Evolutionary conservation across 345 rosid genomes (phyloP), one percentile per base, ranked within the genome.

Genomic region (Erodium maritimum): DNA sequence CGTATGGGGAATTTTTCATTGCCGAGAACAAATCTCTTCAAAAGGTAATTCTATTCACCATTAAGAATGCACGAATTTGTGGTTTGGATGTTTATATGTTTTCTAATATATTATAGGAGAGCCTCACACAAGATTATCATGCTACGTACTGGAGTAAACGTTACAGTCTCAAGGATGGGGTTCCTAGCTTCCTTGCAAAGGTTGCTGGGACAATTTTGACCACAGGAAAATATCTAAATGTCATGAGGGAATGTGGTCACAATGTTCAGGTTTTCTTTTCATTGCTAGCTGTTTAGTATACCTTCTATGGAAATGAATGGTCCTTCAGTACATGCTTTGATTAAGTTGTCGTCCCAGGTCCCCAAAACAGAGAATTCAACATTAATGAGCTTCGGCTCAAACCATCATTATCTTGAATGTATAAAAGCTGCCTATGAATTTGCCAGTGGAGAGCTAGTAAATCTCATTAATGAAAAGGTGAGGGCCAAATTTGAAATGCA

Each of bases 201-300:
- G 83, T 85, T 71, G 86, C 95, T 29, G 87, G 87, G 73, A 89
- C 83, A 61, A 83, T 89, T 85, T 79, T 93, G 77, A 93, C 97
- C 24, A 87, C 97, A 6, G 95, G 99, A 61, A 93, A 93, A 71
- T 93, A 85, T 82, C 70, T 93, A 52, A 93, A 93, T 75, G 95
- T 93, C 71, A 88, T 88, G 97, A 80, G 99, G 78, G 99, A 93
- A 78, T 93, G 99, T 72, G 97, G 97, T 48, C 91, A 93, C 74
- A 82, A 75, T 71, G 95, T 87, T 75, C 97, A 89, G 91, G 99
- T 87, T 73, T 58, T 57, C 45, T 42, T 12, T 10, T 42, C 12
- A 42, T 10, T 7, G 16, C 48, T 42, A 11, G 8, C 48, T 42
- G 12, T 42, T 2, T 14, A 42, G 48, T 56, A 63, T 23, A 24